Percentiles rank a stretch among this genome's conserved stretches.
Conservation (phyloP, 306 rosid genomes). For the Casuarina cunninghamiana region DNA sequence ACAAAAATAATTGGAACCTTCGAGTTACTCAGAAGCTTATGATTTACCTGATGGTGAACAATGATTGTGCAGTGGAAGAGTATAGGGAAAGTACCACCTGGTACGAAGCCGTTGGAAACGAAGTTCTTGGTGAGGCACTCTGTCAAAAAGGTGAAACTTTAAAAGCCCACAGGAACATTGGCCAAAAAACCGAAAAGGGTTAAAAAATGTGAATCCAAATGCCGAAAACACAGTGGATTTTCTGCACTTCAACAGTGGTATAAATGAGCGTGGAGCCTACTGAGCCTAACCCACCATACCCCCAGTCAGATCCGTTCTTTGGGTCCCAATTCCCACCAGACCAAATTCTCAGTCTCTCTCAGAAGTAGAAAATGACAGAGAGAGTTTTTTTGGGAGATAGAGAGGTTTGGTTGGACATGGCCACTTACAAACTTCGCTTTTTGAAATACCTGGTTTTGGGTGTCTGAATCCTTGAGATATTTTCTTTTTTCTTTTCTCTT, state of each 20-base stretch:
- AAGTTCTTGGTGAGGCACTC: neutral
- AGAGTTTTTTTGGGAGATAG: slow-evolving; percentile 12
- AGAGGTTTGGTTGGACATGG: no score
- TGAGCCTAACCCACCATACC: slow-evolving; percentile 37
- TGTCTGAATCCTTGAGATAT: slow-evolving; percentile 16
- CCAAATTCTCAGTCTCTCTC: slow-evolving; percentile 47
- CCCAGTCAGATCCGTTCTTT: slow-evolving; percentile 60
- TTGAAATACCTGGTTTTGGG: neutral
- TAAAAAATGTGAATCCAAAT: slow-evolving; percentile 33
- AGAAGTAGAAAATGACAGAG: slow-evolving; percentile 19
- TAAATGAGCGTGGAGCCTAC: slow-evolving; percentile 67
- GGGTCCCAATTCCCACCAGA: slow-evolving; percentile 58
- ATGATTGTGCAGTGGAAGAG: neutral
- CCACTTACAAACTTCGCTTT: neutral
- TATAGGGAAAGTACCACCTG: neutral
- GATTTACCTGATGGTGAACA: neutral
- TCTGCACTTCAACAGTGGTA: slow-evolving; percentile 43
- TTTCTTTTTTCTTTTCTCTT: neutral
- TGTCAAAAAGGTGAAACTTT: neutral
- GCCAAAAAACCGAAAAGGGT: slow-evolving; percentile 12
- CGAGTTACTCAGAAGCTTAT: neutral
- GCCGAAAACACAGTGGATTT: slow-evolving; percentile 40
- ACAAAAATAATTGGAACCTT: neutral
- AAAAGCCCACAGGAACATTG: neutral
- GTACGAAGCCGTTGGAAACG: neutral